A percentile compares a stretch with the other conserved stretches of the same genome.
These are phyloP conservation scores for Ogataea pilisensis DNA, from an alignment of 805 yeast species.

Conservation along the genomic window DNA sequence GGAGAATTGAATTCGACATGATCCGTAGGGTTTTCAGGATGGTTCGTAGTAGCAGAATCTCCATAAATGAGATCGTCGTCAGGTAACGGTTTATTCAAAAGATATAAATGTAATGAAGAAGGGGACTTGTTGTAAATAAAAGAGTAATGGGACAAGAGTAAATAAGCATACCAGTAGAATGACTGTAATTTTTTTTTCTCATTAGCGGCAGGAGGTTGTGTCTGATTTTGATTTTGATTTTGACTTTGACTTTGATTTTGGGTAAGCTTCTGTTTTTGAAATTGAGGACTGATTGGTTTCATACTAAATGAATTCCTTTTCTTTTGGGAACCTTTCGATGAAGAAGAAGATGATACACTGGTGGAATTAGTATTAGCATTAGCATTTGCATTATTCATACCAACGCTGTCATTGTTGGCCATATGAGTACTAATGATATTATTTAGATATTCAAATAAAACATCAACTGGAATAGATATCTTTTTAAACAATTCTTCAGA, in stretches of 20 bases:
- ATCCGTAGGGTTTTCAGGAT: neutral
- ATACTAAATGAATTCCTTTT: too few relatives aligned
- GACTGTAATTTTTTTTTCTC: constrained; percentile 20
- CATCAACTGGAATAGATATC: constrained; percentile 37
- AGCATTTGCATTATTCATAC: neutral
- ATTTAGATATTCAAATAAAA: constrained; percentile 46
- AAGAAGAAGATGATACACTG: neutral
- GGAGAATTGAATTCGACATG: neutral
- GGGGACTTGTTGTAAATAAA: constrained; percentile 37
- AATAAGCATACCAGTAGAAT: constrained; percentile 46
- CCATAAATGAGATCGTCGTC: constrained; percentile 11
- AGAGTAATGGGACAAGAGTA: constrained; percentile 41
- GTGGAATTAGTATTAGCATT: neutral
- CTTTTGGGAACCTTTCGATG: neutral
- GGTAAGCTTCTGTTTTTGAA: too few relatives aligned
- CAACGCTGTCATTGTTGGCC: constrained; percentile 25
- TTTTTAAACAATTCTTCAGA: constrained; percentile 12
- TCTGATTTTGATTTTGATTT: neutral
- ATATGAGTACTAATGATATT: constrained; percentile 42
- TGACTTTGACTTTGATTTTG: constrained; percentile 2
- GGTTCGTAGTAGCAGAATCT: neutral
- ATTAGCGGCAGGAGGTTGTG: too few relatives aligned
- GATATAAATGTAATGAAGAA: constrained; percentile 33
- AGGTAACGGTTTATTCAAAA: constrained; percentile 27
- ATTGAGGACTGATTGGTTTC: too few relatives aligned